These are phyloP conservation scores for Plasmodium gonderi DNA, from an alignment of 169 alveolate genomes.

Conservation along the genomic window DNA sequence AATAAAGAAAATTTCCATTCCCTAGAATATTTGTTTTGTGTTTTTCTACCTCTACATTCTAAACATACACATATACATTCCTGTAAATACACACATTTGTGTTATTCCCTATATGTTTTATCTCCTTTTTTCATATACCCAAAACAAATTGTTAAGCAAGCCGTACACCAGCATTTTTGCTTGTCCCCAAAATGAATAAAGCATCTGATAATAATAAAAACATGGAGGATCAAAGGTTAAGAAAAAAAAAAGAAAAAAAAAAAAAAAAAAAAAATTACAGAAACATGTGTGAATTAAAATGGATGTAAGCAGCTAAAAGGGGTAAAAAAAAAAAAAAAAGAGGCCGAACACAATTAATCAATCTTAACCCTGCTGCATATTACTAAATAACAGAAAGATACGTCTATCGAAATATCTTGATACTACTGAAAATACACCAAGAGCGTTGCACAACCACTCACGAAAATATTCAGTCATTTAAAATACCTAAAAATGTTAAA, in stretches of 20 bases:
- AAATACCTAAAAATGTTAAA: no score
- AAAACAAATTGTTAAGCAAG: background rate
- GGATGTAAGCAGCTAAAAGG: no score
- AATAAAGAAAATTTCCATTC: background rate
- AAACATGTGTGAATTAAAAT: no score
- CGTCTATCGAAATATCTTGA: background rate
- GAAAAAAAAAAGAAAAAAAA: background rate
- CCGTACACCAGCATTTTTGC: background rate
- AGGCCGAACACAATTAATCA: no score
- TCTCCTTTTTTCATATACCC: background rate
- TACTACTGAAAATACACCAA: background rate
- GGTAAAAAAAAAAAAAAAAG: no score
- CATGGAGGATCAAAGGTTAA: conserved; percentile 66
- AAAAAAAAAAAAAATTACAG: background rate
- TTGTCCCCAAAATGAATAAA: conserved; percentile 32
- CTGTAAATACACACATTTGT: background rate
- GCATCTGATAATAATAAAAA: conserved; percentile 48
- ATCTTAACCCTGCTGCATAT: background rate
- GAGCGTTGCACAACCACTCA: background rate
- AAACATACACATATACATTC: background rate
- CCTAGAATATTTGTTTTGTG: conserved; percentile 14
- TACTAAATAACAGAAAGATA: background rate
- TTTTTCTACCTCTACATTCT: background rate
- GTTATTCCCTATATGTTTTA: background rate
- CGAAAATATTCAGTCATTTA: background rate